Base-by-base conservation (phyloP, 371 early-diverging fungal species). In the Entomophthora muscae region DNA sequence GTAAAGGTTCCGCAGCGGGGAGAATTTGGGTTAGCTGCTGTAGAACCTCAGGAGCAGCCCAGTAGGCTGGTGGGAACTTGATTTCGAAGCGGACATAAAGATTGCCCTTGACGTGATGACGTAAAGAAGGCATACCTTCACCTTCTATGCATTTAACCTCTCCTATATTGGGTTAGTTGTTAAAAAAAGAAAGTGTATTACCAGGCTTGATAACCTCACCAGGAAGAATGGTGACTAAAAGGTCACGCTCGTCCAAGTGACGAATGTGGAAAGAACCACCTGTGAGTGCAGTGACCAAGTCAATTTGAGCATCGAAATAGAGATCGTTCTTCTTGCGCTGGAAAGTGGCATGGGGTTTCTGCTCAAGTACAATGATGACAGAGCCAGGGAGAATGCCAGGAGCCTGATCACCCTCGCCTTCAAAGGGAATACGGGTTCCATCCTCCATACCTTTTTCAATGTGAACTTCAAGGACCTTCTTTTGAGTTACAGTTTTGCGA, bases 101-200 rank as follows among this genome's bases (percentile, higher is more conserved):
- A 76, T 92, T 88, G 60, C 98, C 98, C 69, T 83, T 82, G 68
- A 84, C 82, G 69, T 89, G 90, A 58, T 91, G 91, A 27, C 86
- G 79, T 69, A 82, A 84, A 76, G 83, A 86, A 52, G 98, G 98
- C 95, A 98, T 95, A 63, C 98, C 98, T 75, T 98, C 93, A 66
- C 84, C 80, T 58, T 70, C 73, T 66, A 96, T 84, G 65, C 79
- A 78, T 78, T 93, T 95, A 57, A 85, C 75, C 68, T 87, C 86
- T 30, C 78, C 70, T 70, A 42, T 42, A 42, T 42, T 42, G n/a
- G n/a, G n/a, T n/a, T n/a, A n/a, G n/a, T n/a, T n/a, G n/a, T n/a
- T n/a, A n/a, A n/a, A n/a, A n/a, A n/a, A n/a, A n/a, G n/a, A n/a
- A n/a, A n/a, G n/a, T n/a, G n/a, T n/a, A 52, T 65, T 64, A 56